Evolutionary conservation across 306 rosid species (phyloP).

Genomic region (Fagus sylvatica): DNA sequence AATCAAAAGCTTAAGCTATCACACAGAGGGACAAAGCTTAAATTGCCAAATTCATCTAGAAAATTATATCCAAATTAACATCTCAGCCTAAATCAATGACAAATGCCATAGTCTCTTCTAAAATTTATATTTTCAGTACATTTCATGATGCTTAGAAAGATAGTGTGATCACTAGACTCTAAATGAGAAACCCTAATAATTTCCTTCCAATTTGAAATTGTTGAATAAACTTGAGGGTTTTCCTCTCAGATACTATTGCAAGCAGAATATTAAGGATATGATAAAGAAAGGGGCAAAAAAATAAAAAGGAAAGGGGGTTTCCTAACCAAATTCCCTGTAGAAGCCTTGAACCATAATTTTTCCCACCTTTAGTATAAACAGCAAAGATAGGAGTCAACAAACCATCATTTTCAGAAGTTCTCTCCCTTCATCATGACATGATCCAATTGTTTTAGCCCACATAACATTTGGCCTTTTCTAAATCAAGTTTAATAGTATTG

Average conservation of each 20-base stretch:
- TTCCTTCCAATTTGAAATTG: not conserved
- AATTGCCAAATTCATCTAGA: not conserved
- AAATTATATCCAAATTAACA: not conserved
- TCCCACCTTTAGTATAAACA: not conserved
- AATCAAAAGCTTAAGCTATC: not conserved
- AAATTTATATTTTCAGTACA: not conserved
- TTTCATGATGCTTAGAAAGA: not conserved
- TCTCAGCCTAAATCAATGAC: not conserved
- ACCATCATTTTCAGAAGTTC: not conserved
- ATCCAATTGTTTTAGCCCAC: not conserved
- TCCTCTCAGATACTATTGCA: not conserved
- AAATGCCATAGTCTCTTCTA: not conserved
- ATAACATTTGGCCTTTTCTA: not conserved
- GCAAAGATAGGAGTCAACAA: not conserved
- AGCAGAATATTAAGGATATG: not conserved
- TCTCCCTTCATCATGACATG: not conserved
- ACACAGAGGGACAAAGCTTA: not conserved
- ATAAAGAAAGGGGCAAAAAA: not conserved
- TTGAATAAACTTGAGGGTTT: not conserved
- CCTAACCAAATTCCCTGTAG: not conserved
- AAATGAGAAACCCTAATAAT: not conserved
- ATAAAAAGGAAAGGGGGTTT: not conserved
- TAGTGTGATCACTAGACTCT: not conserved
- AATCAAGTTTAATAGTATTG: not conserved
- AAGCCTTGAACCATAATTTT: not conserved